A percentile compares a stretch with the other conserved stretches of the same genome.
Evolutionary conservation across 169 alveolate species (phyloP).

Genomic region (Cryptosporidium ubiquitum): DNA sequence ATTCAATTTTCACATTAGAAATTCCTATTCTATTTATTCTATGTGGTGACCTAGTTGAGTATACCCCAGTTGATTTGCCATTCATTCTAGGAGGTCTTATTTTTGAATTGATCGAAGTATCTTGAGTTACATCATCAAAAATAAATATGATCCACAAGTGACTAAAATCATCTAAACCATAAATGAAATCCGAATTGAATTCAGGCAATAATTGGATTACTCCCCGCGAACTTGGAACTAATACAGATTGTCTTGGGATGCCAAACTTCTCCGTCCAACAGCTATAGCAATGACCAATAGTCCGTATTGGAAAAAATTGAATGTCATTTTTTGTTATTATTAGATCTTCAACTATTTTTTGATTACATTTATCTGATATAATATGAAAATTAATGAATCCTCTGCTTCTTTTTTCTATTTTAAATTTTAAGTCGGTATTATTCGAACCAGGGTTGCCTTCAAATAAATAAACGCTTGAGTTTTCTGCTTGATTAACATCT

Average conservation of each 20-base stretch:
- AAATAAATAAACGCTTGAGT: neutral
- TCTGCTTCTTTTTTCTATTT: slow-evolving; percentile 26
- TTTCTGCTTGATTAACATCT: neutral
- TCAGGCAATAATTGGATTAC: slow-evolving; percentile 75
- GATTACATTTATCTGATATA: neutral
- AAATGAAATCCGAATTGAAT: slow-evolving; percentile 79
- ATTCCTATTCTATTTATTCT: slow-evolving; percentile 88
- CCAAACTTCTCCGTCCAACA: slow-evolving; percentile 82
- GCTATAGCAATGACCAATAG: slow-evolving; percentile 79
- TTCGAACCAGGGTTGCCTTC: neutral
- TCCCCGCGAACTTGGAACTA: slow-evolving; percentile 78
- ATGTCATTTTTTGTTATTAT: neutral
- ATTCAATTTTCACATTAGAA: slow-evolving; percentile 81
- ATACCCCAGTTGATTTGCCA: slow-evolving; percentile 79
- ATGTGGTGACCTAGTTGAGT: slow-evolving; percentile 88
- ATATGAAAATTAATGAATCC: slow-evolving; percentile 38
- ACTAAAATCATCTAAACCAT: slow-evolving; percentile 82
- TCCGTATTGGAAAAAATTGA: slow-evolving; percentile 6
- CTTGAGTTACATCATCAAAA: slow-evolving; percentile 76
- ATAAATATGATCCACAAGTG: slow-evolving; percentile 85
- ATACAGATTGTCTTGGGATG: slow-evolving; percentile 77
- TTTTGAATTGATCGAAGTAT: neutral
- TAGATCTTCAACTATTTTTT: slow-evolving; percentile 1
- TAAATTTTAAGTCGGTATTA: neutral
- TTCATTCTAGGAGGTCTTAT: slow-evolving; percentile 42